Evolutionary conservation across 805 yeast genomes (phyloP), one percentile per base, ranked within the genome.

Genomic region (Metschnikowia cerradonensis): DNA sequence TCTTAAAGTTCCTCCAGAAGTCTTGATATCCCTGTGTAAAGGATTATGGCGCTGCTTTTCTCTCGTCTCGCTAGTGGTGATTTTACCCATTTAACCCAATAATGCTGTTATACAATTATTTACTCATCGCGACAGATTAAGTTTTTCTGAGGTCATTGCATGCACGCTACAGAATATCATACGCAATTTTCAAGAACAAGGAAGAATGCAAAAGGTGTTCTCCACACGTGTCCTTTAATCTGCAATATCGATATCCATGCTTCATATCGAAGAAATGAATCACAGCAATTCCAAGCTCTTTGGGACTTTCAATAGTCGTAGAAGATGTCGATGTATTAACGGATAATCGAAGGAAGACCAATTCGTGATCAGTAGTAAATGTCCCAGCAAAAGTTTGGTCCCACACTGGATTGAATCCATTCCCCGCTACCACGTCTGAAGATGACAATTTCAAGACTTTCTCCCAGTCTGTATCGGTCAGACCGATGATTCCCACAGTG

Each of bases 361-460:
- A 70, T 6, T 79, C 76, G 49, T 71, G 67, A 5, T 60, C 58
- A 6, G 56, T 43, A n/a, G 62, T 52, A 41, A 70, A 64, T 6
- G 75, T 64, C 3, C 84, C 76, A n/a, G 63, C 54, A 53, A 83
- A 76, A 4, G 62, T 64, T 45, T 78, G 75, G 54, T 84, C 81
- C 97, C 97, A 92, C 6, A 77, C 67, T 0, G 97, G 97, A 61
- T 88, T 90, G 68, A 88, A 89, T 0, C 97, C 97, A 67, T 91
- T 90, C 45, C 81, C 82, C 6, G 65, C 62, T 1, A 86, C 77
- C 3, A 63, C 58, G 3, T 49, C 41, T 2, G 65, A 60, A 13
- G 53, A 48, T 3, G 53, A 50, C 0, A 15, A 33, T 20, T 17
- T 22, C n/a, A 52, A 50, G 5, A 35, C 31, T 5, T 38, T 49